Base-by-base conservation (phyloP, 1,284 basidiomycete genomes). In the Apiotrichum gamsii region DNA sequence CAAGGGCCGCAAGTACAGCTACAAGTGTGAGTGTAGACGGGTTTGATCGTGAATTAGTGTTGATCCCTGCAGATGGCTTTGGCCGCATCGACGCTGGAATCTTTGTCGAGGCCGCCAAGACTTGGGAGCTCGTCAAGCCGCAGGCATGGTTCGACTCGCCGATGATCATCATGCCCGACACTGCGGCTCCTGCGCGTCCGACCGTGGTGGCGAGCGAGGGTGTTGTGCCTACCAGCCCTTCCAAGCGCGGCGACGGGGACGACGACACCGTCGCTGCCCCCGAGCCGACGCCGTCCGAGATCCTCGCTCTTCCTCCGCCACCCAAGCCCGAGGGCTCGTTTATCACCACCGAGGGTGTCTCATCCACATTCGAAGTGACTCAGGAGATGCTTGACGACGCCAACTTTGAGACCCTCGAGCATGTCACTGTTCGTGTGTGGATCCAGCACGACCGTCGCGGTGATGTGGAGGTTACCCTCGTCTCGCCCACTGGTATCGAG, bases 381-480 rank as follows among this genome's bases (percentile, higher is more conserved):
- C 70, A 80, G 57, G 78, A 82, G 13, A 81, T 86, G 77, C 69
- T 97, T 44, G 64, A 77, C 20, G 73, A 80, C 29, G 77, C 83
- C 56, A 98, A 97, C 71, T 78, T 98, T 49, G 91, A 91, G 61
- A 74, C 70, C 32, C 76, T 98, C 52, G 95, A 99, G 73, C 95
- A 99, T 64, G 78, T 99, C 47, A 97, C 90, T 4, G 79, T 95
- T 20, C 81, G 82, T 47, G 90, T 98, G 1, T 96, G 91, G 87
- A 93, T 98, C 57, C 76, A 82, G 9, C 95, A 98, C 68, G 75
- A 79, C 16, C 76, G 82, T 39, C 77, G 95, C 48, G 95, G 95
- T 1, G 91, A 97, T 65, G 87, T 98, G 14, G 89, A 96, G 72
- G 88, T 97, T 30, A 84, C 90, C 65, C 70, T 98, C 37, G 71